Base-by-base conservation (phyloP, 2,329 filamentous ascomycete genomes). In the Triangularia setosa region DNA sequence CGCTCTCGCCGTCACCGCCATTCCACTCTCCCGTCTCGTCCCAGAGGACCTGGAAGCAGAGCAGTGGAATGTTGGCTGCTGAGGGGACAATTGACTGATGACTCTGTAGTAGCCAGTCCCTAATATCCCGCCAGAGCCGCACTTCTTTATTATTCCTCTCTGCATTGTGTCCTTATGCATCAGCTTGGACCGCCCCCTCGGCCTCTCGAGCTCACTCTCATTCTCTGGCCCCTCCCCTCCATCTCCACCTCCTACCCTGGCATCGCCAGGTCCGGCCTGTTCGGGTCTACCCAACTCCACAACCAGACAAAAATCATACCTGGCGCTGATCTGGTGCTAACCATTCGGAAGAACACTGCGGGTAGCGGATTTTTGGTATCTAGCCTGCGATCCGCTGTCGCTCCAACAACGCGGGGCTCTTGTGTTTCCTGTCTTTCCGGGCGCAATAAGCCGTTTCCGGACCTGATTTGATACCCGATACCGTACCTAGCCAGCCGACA, bases 1-100 rank as follows among this genome's bases (percentile, higher is more conserved):
- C 60, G 64, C 44, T 63, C 64, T 64, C 63, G 64, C 61, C 67
- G 67, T 68, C 67, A 68, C 67, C 67, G 67, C 67, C 67, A 68
- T 67, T 68, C 65, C 58, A 23, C 58, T 61, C 40, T 62, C 55
- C 16, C 54, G 30, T 35, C 30, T 35, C 11, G 30, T 35, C 30
- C 30, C 30, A 35, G 16, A 40, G 40, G 14, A 14, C n/a, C 11
- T 16, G 9, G 27, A 33, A 33, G 27, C n/a, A 24, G 30, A 58
- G 33, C 52, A 25, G 27, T 55, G n/a, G 25, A 55, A 6, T 21
- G 40, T 48, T 48, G 40, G 40, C 18, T 48, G 40, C 40, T n/a
- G 40, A 48, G 56, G 18, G 60, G 28, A 28, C 60, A 62, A 62
- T 59, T 55, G 52, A 4, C 23, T 9, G 25, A 23, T 60, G 40